Conservation (phyloP, 805 yeast genomes). For the Pachysolen tannophilus region DNA sequence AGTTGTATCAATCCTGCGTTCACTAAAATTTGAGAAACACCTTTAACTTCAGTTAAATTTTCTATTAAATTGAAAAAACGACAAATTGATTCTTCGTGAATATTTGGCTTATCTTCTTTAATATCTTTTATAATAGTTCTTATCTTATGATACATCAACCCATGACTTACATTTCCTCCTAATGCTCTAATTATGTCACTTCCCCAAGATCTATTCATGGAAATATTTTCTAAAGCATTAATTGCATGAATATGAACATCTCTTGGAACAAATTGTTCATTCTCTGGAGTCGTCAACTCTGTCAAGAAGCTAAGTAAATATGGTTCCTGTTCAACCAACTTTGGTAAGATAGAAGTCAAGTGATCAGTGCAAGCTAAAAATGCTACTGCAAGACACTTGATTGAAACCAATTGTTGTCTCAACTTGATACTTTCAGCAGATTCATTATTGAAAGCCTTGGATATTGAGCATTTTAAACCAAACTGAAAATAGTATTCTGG, state of each 20-base stretch:
- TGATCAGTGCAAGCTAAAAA: slow-evolving; percentile 49
- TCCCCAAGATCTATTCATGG: slow-evolving; percentile 62
- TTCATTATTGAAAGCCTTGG: slow-evolving; percentile 63
- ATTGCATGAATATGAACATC: slow-evolving; percentile 53
- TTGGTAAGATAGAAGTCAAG: slow-evolving; percentile 52
- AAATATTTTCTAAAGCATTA: slow-evolving; percentile 60
- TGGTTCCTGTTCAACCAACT: slow-evolving; percentile 67
- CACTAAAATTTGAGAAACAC: slow-evolving; percentile 48
- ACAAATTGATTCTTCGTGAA: slow-evolving; percentile 40
- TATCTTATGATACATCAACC: slow-evolving; percentile 64
- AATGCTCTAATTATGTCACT: slow-evolving; percentile 68
- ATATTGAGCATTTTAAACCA: slow-evolving; percentile 49
- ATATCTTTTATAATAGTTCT: slow-evolving; percentile 51
- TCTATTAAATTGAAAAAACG: slow-evolving; percentile 55
- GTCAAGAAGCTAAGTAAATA: slow-evolving; percentile 60
- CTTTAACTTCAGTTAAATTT: slow-evolving; percentile 47
- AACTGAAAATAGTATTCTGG: slow-evolving; percentile 56
- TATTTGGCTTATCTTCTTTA: slow-evolving; percentile 23
- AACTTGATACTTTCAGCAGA: slow-evolving; percentile 44
- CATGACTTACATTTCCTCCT: slow-evolving; percentile 85
- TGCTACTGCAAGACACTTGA: slow-evolving; percentile 63
- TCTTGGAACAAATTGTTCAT: slow-evolving; percentile 31
- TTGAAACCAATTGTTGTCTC: slow-evolving; percentile 50
- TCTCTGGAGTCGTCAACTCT: slow-evolving; percentile 65
- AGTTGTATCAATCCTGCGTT: slow-evolving; percentile 72